Evolutionary conservation across 2,329 filamentous ascomycete species (phyloP).

Genomic region (Atkinsonella texensis): DNA sequence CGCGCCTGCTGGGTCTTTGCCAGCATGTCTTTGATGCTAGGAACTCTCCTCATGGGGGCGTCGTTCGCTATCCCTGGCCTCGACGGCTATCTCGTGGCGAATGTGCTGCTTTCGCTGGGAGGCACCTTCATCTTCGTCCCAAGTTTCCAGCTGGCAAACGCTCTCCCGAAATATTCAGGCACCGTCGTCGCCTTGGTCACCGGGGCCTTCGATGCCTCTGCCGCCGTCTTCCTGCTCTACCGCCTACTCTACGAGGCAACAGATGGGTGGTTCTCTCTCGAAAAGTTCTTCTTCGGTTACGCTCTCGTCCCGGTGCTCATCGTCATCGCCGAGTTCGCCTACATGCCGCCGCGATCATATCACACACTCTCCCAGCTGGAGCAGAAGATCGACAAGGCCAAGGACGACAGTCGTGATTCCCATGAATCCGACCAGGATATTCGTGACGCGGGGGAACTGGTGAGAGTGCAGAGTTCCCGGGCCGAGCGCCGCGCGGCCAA

Average conservation of each 20-base stretch:
- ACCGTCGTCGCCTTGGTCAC: conserved; percentile 71
- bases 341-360: neutral
- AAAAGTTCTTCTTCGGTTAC: neutral
- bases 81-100: conserved; percentile 64
- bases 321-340: neutral
- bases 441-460: neutral
- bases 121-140: conserved; percentile 71
- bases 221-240: conserved; percentile 65
- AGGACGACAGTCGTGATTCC: neutral
- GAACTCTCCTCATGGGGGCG: conserved; percentile 56
- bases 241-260: conserved; percentile 55
- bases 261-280: conserved; percentile 11
- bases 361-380: neutral
- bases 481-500: neutral
- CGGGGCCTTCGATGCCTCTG: conserved; percentile 74
- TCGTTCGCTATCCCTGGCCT: conserved; percentile 39
- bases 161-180: conserved; percentile 65
- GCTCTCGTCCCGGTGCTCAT: neutral
- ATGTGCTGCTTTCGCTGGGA: conserved; percentile 64
- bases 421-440: neutral
- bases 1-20: conserved; percentile 60
- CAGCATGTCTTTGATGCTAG: conserved; percentile 53
- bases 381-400: neutral
- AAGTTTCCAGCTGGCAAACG: conserved; percentile 74
- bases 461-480: too few species aligned